Percentiles rank a stretch among this genome's conserved stretches.
These are phyloP conservation scores for Gloeostereum incarnatum DNA, from an alignment of 768 basidiomycete genomes.

Conservation along the genomic window DNA sequence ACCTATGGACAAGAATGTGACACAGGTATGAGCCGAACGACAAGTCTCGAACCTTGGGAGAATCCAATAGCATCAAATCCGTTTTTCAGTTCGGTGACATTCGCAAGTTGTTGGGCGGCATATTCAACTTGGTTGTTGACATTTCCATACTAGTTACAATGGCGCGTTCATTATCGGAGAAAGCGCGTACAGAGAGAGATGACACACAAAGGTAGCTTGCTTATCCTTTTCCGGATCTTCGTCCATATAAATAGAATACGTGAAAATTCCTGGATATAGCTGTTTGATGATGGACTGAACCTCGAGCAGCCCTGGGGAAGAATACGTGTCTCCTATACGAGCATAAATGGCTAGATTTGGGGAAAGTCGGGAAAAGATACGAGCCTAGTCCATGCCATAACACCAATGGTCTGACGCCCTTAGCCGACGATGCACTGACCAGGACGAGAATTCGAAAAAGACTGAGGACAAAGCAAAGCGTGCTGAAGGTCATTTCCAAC, in stretches of 20 bases:
- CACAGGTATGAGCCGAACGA: not conserved
- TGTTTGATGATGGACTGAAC: conserved; percentile 50
- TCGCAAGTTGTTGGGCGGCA: conserved; percentile 56
- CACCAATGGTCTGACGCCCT: conserved; percentile 64
- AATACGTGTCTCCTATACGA: conserved; percentile 58
- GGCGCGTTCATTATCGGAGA: conserved; percentile 4
- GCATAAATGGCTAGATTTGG: not conserved
- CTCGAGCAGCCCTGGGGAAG: conserved; percentile 63
- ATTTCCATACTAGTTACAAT: conserved; percentile 58
- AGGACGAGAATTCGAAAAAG: too few species aligned
- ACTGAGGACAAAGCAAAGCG: too few species aligned
- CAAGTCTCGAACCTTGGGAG: conserved; percentile 53
- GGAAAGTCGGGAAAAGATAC: conserved; percentile 1
- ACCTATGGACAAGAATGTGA: conserved; percentile 24
- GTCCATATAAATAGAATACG: conserved; percentile 66
- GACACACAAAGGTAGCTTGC: conserved; percentile 64
- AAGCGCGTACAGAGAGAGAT: not conserved
- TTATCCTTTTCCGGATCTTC: conserved; percentile 53
- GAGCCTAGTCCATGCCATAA: conserved; percentile 71
- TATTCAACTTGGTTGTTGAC: conserved; percentile 59
- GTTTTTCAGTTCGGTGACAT: conserved; percentile 48
- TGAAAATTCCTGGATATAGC: conserved; percentile 66
- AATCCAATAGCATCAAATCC: conserved; percentile 88
- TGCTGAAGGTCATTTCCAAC: too few species aligned
- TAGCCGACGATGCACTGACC: too few species aligned